phyloP scores from a whole-genome alignment of 345 rosid genomes.

The Toxicodendron radicans region DNA sequence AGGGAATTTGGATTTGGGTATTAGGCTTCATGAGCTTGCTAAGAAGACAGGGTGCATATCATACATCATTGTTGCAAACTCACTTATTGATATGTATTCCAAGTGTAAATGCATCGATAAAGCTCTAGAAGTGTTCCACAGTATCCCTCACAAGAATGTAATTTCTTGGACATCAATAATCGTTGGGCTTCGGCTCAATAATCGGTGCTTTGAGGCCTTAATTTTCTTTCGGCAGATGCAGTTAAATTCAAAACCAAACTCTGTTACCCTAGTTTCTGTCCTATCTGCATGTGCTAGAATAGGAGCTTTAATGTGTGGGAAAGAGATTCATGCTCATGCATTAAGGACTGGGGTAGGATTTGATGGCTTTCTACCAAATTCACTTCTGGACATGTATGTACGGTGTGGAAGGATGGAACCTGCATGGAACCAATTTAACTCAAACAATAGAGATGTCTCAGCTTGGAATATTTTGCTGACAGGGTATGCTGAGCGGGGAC shows the following conservation, averaged over 20 bases:
- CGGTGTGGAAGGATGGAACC: slow-evolving; percentile 70
- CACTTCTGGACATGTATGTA: slow-evolving; percentile 76
- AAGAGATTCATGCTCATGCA: slow-evolving; percentile 72
- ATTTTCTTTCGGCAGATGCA: slow-evolving; percentile 67
- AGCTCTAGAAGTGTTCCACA: slow-evolving; percentile 65
- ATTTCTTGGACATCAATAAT: slow-evolving; percentile 87
- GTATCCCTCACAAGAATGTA: slow-evolving; percentile 62
- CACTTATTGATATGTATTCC: slow-evolving; percentile 81
- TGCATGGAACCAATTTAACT: slow-evolving; percentile 64
- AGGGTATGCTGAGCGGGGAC: slow-evolving; percentile 66
- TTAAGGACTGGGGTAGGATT: slow-evolving; percentile 50
- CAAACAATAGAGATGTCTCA: slow-evolving; percentile 51
- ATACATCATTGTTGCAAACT: slow-evolving; percentile 60
- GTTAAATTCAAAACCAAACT: slow-evolving; percentile 55
- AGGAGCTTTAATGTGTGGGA: slow-evolving; percentile 83
- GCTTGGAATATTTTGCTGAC: slow-evolving; percentile 88
- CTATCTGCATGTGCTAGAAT: slow-evolving; percentile 81
- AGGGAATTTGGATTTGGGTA: slow-evolving; percentile 53
- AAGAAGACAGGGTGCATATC: slow-evolving; percentile 51
- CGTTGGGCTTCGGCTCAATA: slow-evolving; percentile 66
- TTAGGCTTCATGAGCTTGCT: slow-evolving; percentile 67
- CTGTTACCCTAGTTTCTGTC: slow-evolving; percentile 62
- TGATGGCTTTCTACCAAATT: slow-evolving; percentile 66
- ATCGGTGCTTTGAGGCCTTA: slow-evolving; percentile 76
- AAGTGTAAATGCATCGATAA: slow-evolving; percentile 68